phyloP scores from a whole-genome alignment of 345 rosid genomes.

The Citrus trifoliata region DNA sequence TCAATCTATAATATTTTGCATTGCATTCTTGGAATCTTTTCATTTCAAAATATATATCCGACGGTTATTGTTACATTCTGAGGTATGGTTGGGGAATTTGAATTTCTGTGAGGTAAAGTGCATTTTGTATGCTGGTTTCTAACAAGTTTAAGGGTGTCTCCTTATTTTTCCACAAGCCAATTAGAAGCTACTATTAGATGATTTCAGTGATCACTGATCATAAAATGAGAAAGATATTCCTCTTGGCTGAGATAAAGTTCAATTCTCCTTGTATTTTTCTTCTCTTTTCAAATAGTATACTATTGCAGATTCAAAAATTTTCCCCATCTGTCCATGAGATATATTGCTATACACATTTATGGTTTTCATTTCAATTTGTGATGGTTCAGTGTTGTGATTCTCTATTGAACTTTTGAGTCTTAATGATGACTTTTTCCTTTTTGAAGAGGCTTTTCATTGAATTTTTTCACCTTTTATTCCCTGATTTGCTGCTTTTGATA shows the following conservation, averaged over 20 bases:
- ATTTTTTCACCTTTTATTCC: neutral
- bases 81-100: neutral
- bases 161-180: neutral
- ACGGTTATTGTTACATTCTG: neutral
- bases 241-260: too few relatives aligned
- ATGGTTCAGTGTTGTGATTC: neutral
- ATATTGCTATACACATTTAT: neutral
- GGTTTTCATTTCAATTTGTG: neutral
- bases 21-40: neutral
- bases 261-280: neutral
- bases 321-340: neutral
- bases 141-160: neutral
- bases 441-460: neutral
- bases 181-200: too few relatives aligned
- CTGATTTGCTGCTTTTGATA: conserved; percentile 3
- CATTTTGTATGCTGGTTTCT: neutral
- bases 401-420: neutral
- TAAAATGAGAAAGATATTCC: too few relatives aligned
- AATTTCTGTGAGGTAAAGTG: neutral
- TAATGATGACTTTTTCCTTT: neutral
- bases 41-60: neutral
- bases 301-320: neutral
- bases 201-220: too few relatives aligned
- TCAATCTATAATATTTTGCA: neutral
- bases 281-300: neutral